Evolutionary conservation across 2,329 filamentous ascomycete species (phyloP), one percentile per base, ranked within the genome.

Genomic region (Colletotrichum orchidophilum): DNA sequence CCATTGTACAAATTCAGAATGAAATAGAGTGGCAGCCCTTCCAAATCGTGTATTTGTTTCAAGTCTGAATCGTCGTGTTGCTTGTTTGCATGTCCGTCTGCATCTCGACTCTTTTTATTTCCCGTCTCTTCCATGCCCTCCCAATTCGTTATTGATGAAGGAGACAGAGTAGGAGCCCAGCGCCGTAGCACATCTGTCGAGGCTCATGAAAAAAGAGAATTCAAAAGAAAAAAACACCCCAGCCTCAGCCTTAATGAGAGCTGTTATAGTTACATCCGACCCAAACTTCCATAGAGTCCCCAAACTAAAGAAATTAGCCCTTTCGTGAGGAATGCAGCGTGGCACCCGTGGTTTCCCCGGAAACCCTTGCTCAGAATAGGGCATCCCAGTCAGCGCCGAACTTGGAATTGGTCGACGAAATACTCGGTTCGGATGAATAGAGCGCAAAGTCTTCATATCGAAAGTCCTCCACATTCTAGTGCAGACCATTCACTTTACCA

Each of bases 401-500:
- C 39, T 46, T 46, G 39, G 18, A 46, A 18, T 46, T 46, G 18
- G n/a, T 46, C 21, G 39, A 46, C 39, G 39, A 46, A 18, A 46
- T 18, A 18, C 18, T 46, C 18, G 39, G 21, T 5, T 8, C 39
- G 7, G 39, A 46, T 18, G 18, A 46, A 18, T 46, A 46, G 8
- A 46, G 18, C 18, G 21, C 39, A 46, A 15, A 15, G 21, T 46
- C 39, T 21, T 46, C 7, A n/a, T 46, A 18, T 8, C 9, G 39
- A 46, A 46, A 46, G n/a, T 15, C 39, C 39, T 11, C 39, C 39
- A 46, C 39, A 46, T 46, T 35, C 55, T 54, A 66, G 58, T 73
- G 61, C 24, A 62, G 49, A 50, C 73, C 73, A 21, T 74, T 74
- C 13, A 67, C 26, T 9, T 71, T 71, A 33, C 73, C 71, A 61